Conservation (phyloP, 257 asterid species). For the Cinchona pubescens region DNA sequence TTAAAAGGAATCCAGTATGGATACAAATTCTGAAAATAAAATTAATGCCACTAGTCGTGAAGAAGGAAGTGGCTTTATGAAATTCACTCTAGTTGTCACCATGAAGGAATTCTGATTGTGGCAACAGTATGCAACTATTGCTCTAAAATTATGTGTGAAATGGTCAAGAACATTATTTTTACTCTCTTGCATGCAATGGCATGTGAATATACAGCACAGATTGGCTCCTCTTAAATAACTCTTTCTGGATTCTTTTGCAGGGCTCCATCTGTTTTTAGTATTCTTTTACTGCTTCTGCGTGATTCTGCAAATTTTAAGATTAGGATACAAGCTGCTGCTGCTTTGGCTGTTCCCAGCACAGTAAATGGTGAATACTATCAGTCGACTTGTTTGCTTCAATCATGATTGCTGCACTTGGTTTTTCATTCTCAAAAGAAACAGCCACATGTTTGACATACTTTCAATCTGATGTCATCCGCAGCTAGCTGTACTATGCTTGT, state of each 20-base stretch:
- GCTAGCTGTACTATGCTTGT: background rate
- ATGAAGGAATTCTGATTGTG: background rate
- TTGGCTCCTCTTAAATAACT: background rate
- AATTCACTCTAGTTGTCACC: background rate
- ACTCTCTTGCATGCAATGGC: constrained; percentile 1
- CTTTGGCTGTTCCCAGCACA: constrained; percentile 89
- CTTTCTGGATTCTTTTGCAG: constrained; percentile 42
- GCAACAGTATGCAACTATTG: too few relatives aligned
- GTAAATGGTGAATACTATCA: constrained; percentile 49
- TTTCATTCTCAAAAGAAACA: constrained; percentile 5
- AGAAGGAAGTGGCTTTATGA: background rate
- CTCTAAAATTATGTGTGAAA: background rate
- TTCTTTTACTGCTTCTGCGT: constrained; percentile 77
- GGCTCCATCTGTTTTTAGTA: constrained; percentile 84
- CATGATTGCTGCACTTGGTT: background rate
- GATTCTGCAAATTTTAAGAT: constrained; percentile 92
- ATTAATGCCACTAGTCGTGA: background rate
- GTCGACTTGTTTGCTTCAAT: constrained; percentile 1
- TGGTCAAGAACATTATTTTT: background rate
- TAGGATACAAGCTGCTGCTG: constrained; percentile 97
- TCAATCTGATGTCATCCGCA: background rate
- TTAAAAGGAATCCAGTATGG: background rate
- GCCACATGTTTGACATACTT: background rate
- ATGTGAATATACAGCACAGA: background rate
- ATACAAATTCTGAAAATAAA: background rate